A percentile compares a stretch with the other conserved stretches of the same genome.
phyloP scores from a whole-genome alignment of 176 grass and related monocot genomes.

The Areca catechu region DNA sequence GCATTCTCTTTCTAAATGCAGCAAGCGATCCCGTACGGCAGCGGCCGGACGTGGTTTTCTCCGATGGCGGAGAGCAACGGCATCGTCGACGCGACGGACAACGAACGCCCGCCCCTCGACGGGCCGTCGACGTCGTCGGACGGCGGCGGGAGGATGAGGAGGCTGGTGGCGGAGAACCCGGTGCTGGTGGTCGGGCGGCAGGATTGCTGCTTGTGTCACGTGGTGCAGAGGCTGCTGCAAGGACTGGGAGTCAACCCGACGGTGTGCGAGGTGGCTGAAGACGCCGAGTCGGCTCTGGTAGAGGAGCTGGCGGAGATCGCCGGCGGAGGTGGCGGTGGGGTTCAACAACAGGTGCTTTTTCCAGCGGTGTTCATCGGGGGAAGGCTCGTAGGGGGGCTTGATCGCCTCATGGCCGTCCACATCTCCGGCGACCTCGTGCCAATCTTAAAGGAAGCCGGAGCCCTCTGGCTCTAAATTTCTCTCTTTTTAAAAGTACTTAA shows the following conservation, averaged over 20 bases:
- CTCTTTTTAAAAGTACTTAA: too few relatives aligned
- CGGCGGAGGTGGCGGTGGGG: background rate
- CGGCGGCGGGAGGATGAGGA: slow-evolving; percentile 14
- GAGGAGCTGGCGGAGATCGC: slow-evolving; percentile 18
- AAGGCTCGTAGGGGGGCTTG: slow-evolving; percentile 54
- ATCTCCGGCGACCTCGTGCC: slow-evolving; percentile 94
- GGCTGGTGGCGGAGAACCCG: slow-evolving; percentile 60
- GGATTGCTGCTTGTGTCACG: slow-evolving; percentile 90
- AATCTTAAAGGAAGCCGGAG: slow-evolving; percentile 80
- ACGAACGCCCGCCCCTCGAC: too few relatives aligned
- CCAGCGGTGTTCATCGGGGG: slow-evolving; percentile 88
- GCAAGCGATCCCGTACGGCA: slow-evolving; percentile 69
- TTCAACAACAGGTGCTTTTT: slow-evolving; percentile 3
- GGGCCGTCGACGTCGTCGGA: background rate
- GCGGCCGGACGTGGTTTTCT: slow-evolving; percentile 23
- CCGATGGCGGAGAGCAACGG: background rate
- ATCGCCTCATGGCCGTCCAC: slow-evolving; percentile 86
- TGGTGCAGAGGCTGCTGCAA: slow-evolving; percentile 70
- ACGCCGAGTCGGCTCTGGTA: slow-evolving; percentile 27
- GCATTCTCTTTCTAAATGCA: slow-evolving; percentile 31
- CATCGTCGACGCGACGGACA: background rate
- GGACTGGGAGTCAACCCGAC: slow-evolving; percentile 79
- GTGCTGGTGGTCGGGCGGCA: slow-evolving; percentile 57
- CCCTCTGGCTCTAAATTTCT: slow-evolving; percentile 55
- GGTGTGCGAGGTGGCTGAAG: slow-evolving; percentile 65